Evolutionary conservation across 257 asterid genomes (phyloP).

Genomic region (Gentiana macrophylla): DNA sequence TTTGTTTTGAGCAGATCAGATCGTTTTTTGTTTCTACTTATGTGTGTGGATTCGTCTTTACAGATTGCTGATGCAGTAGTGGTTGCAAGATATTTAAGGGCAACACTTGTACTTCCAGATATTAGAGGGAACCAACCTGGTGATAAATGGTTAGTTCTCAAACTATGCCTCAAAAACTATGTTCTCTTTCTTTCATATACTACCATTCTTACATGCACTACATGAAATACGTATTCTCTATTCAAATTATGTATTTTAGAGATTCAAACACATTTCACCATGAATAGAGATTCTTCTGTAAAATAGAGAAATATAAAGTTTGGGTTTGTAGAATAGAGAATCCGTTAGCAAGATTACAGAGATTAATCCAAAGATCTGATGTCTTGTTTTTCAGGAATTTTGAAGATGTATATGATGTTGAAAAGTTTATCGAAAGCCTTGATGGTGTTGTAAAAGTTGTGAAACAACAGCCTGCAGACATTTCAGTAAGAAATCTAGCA

Average conservation of each 20-base stretch:
- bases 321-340: background rate
- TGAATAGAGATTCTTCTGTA: background rate
- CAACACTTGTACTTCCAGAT: slow-evolving; percentile 89
- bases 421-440: slow-evolving; percentile 48
- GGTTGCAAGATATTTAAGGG: slow-evolving; percentile 80
- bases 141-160: slow-evolving; percentile 49
- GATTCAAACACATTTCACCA: too few species aligned
- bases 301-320: too few species aligned
- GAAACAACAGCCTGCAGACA: slow-evolving; percentile 41
- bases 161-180: too few species aligned
- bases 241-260: too few species aligned
- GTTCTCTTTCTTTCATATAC: too few species aligned
- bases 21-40: background rate
- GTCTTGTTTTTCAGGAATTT: slow-evolving; percentile 45
- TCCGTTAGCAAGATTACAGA: background rate
- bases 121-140: slow-evolving; percentile 82
- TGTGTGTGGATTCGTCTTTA: slow-evolving; percentile 11
- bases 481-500: slow-evolving; percentile 54
- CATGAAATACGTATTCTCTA: too few species aligned
- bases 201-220: too few species aligned
- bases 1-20: too few species aligned
- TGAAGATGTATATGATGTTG: slow-evolving; percentile 56
- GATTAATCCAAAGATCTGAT: background rate
- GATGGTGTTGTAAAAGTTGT: slow-evolving; percentile 72
- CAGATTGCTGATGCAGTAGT: slow-evolving; percentile 95